Evolutionary conservation across 2,329 filamentous ascomycete species (phyloP).

Genomic region (Myriosclerotinia duriaeana): DNA sequence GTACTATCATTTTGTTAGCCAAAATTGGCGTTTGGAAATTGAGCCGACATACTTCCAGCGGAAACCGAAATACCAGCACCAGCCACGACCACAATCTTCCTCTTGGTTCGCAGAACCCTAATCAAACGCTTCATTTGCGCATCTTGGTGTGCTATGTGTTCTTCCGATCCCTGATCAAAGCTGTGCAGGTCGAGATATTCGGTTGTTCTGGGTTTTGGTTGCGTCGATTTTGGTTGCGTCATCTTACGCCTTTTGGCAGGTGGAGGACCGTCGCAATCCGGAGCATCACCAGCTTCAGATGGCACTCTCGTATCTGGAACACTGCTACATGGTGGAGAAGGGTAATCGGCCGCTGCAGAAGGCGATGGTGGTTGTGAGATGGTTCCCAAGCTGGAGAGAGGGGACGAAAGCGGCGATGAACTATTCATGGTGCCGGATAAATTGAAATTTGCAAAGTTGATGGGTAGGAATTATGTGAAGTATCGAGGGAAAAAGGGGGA

Average conservation of each 20-base stretch:
- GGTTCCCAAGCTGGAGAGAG: constrained; percentile 42
- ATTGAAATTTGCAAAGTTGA: no score
- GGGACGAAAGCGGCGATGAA: constrained; percentile 39
- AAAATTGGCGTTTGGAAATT: constrained; percentile 23
- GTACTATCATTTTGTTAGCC: constrained; percentile 55
- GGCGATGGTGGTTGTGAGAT: constrained; percentile 38
- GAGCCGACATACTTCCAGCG: constrained; percentile 70
- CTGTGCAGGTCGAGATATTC: constrained; percentile 71
- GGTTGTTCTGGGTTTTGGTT: constrained; percentile 71
- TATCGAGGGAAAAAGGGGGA: constrained; percentile 10
- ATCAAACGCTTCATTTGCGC: constrained; percentile 68
- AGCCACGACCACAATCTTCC: constrained; percentile 95
- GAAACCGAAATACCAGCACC: constrained; percentile 97
- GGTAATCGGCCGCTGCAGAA: constrained; percentile 37
- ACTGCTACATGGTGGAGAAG: constrained; percentile 38
- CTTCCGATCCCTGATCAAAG: constrained; percentile 47
- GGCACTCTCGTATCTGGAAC: constrained; percentile 32
- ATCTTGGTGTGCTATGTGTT: constrained; percentile 55
- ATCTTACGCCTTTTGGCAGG: constrained; percentile 76
- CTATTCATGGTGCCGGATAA: constrained; percentile 21
- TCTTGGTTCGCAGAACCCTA: constrained; percentile 76
- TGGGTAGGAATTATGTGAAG: background rate
- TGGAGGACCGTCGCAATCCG: constrained; percentile 56
- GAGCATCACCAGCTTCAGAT: constrained; percentile 30
- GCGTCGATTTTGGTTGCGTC: constrained; percentile 58